These are phyloP conservation scores for Cadophora sp. DNA, from an alignment of 2,329 filamentous ascomycete genomes.

Conservation along the genomic window DNA sequence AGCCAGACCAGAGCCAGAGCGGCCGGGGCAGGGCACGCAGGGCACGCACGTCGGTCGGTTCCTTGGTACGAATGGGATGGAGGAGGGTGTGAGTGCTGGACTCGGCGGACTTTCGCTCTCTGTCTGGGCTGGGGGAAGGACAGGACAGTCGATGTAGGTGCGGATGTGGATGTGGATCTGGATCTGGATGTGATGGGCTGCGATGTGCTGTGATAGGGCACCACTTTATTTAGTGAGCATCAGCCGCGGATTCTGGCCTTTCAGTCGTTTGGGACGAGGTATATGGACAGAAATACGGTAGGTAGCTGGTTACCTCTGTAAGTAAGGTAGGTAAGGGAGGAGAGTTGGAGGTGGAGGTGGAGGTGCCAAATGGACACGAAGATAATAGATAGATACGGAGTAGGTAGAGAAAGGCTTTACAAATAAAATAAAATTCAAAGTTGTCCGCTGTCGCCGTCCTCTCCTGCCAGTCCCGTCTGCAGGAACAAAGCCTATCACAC, in stretches of 20 bases:
- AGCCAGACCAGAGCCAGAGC: background rate
- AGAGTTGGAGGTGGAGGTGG: background rate
- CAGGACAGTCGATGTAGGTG: background rate
- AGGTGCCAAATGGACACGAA: no score
- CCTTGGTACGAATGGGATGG: background rate
- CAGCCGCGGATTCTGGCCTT: no score
- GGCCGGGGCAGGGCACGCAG: background rate
- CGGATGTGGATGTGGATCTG: background rate
- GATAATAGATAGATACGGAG: background rate
- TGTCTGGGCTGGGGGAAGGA: background rate
- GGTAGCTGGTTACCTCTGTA: no score
- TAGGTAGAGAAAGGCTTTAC: background rate
- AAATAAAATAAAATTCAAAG: background rate
- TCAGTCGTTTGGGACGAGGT: no score
- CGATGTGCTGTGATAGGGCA: background rate
- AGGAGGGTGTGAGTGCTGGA: no score
- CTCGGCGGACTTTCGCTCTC: no score
- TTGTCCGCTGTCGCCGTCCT: no score
- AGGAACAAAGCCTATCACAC: background rate
- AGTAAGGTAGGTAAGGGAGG: no score
- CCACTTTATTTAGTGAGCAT: no score
- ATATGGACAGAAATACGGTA: no score
- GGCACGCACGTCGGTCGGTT: background rate
- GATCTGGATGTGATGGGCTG: background rate
- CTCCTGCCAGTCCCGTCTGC: background rate